phyloP scores from a whole-genome alignment of 2,329 filamentous ascomycete species.

The Penicillium sp. region DNA sequence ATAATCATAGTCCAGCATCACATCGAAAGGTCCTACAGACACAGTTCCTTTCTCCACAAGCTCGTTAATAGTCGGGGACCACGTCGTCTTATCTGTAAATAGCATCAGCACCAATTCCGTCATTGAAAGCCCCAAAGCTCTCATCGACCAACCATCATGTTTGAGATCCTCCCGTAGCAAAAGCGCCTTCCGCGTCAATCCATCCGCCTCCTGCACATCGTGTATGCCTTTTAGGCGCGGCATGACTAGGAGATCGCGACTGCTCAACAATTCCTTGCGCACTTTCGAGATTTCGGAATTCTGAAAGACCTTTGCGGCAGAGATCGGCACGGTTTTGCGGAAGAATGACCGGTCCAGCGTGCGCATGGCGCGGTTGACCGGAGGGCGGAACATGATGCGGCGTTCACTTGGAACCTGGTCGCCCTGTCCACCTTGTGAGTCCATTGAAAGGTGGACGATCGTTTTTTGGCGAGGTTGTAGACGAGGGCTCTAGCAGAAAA shows the following conservation, averaged over 20 bases:
- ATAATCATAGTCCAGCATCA: constrained; percentile 74
- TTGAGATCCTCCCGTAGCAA: constrained; percentile 37
- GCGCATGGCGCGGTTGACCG: constrained; percentile 71
- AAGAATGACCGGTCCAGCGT: constrained; percentile 80
- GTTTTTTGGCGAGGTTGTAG: not conserved
- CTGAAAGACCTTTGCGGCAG: constrained; percentile 72
- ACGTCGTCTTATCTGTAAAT: constrained; percentile 61
- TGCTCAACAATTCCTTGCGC: constrained; percentile 59
- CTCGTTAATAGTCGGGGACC: constrained; percentile 64
- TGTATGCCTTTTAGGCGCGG: constrained; percentile 60
- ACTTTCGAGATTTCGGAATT: constrained; percentile 67
- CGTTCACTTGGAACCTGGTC: constrained; percentile 24
- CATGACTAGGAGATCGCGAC: constrained; percentile 59
- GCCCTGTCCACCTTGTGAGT: constrained; percentile 11
- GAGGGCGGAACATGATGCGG: constrained; percentile 64
- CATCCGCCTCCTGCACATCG: constrained; percentile 52
- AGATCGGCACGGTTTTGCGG: constrained; percentile 65
- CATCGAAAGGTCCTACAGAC: constrained; percentile 65
- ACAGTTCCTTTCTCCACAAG: constrained; percentile 64
- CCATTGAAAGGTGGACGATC: constrained; percentile 17
- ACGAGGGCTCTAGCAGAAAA: not conserved
- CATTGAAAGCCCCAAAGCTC: constrained; percentile 2
- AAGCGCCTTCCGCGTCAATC: constrained; percentile 34
- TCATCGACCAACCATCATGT: constrained; percentile 35
- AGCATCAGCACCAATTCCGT: constrained; percentile 2